phyloP scores from a whole-genome alignment of 257 asterid genomes.

The Nicotiana noctiflora region DNA sequence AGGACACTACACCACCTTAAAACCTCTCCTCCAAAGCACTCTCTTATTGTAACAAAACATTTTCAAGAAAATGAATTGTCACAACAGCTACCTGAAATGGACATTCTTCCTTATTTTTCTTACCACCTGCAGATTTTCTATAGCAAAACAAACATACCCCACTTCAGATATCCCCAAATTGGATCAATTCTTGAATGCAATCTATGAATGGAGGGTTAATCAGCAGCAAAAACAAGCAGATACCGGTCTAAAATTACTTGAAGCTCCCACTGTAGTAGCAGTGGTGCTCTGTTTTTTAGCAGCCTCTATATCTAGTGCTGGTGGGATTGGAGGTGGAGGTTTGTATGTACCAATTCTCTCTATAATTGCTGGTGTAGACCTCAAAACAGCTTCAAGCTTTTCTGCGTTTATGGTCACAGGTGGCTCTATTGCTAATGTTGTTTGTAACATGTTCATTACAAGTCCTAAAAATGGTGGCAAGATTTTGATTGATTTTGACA shows the following conservation, averaged over 20 bases:
- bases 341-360: slow-evolving; percentile 63
- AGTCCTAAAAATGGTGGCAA: slow-evolving; percentile 16
- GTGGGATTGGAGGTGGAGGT: slow-evolving; percentile 90
- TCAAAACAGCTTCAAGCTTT: slow-evolving; percentile 56
- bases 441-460: slow-evolving; percentile 16
- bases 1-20: not conserved
- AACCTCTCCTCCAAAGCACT: not conserved
- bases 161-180: not conserved
- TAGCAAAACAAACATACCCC: slow-evolving; percentile 5
- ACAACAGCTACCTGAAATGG: not conserved
- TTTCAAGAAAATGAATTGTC: slow-evolving; percentile 4
- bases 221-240: slow-evolving; percentile 3
- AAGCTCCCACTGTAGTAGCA: slow-evolving; percentile 23
- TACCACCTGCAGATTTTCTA: not conserved
- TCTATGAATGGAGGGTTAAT: slow-evolving; percentile 18
- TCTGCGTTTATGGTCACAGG: slow-evolving; percentile 87
- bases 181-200: slow-evolving; percentile 19
- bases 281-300: slow-evolving; percentile 50
- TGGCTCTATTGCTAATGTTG: slow-evolving; percentile 68
- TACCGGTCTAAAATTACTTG: slow-evolving; percentile 5
- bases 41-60: not conserved
- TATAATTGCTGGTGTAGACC: slow-evolving; percentile 54
- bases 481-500: slow-evolving; percentile 55
- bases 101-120: not conserved
- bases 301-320: slow-evolving; percentile 72